These are phyloP conservation scores for Punica granatum DNA, from an alignment of 345 rosid species.

Conservation along the genomic window DNA sequence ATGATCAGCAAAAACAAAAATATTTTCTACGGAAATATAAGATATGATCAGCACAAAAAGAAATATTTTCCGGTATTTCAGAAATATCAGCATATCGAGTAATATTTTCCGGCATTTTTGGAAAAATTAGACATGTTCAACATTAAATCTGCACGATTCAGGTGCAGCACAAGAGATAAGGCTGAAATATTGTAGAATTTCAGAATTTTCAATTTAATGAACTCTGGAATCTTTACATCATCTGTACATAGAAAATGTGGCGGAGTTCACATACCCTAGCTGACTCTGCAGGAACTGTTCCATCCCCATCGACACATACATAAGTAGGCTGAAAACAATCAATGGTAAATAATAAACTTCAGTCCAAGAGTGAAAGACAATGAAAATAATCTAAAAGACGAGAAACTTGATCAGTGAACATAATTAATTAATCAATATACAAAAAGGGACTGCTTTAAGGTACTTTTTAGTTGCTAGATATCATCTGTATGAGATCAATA, in stretches of 20 bases:
- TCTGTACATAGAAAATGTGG: background rate
- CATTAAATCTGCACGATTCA: too few species aligned
- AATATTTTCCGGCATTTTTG: too few species aligned
- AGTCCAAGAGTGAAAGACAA: background rate
- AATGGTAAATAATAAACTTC: background rate
- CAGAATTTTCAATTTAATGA: background rate
- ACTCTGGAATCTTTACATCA: background rate
- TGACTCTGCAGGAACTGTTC: conserved; percentile 90
- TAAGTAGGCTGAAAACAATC: conserved; percentile 61
- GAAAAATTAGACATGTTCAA: too few species aligned
- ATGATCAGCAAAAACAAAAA: too few species aligned
- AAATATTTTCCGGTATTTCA: background rate
- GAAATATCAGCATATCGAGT: too few species aligned
- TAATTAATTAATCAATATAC: too few species aligned
- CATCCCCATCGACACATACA: conserved; percentile 86
- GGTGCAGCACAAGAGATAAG: background rate
- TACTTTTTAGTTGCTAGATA: too few species aligned
- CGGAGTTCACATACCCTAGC: conserved; percentile 51
- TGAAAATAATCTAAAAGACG: background rate
- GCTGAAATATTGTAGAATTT: background rate
- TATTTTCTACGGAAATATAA: too few species aligned
- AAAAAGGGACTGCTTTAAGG: too few species aligned
- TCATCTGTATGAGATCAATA: background rate
- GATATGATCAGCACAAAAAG: background rate
- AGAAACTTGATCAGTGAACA: too few species aligned